Percentiles rank a stretch among this genome's conserved stretches.
Conservation (phyloP, 371 early-diverging fungal genomes). For the Mucor sp. region DNA sequence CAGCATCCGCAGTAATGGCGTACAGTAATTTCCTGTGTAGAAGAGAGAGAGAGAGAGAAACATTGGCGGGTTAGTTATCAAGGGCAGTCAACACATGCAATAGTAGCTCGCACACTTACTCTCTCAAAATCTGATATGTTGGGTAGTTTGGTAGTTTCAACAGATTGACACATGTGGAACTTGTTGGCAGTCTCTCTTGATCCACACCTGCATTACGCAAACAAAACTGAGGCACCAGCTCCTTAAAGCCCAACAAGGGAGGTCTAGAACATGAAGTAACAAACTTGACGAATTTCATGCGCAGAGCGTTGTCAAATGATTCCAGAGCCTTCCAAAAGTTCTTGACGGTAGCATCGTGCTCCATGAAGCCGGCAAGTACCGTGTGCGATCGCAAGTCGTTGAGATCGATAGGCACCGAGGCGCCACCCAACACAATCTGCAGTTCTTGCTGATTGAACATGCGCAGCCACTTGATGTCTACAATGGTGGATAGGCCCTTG, state of each 20-base stretch:
- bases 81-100: background rate
- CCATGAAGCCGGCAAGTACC: conserved; percentile 78
- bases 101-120: conserved; percentile 53
- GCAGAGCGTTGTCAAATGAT: conserved; percentile 65
- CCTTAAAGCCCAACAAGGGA: conserved; percentile 89
- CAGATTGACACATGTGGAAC: conserved; percentile 93
- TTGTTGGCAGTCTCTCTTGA: conserved; percentile 73
- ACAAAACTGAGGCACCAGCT: conserved; percentile 77
- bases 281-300: conserved; percentile 81
- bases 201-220: conserved; percentile 72
- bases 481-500: conserved; percentile 78
- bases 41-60: background rate
- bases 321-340: conserved; percentile 86
- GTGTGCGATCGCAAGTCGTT: conserved; percentile 79
- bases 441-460: conserved; percentile 89
- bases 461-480: conserved; percentile 76
- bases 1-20: conserved; percentile 87
- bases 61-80: background rate
- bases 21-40: conserved; percentile 76
- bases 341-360: conserved; percentile 69
- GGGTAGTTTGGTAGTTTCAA: conserved; percentile 88
- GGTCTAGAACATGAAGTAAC: conserved; percentile 92
- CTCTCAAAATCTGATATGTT: conserved; percentile 52
- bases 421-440: conserved; percentile 88
- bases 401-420: conserved; percentile 74